Percentiles rank a stretch among this genome's conserved stretches.
These are phyloP conservation scores for Capronia americana DNA, from an alignment of 2,329 filamentous ascomycete species.

Conservation along the genomic window DNA sequence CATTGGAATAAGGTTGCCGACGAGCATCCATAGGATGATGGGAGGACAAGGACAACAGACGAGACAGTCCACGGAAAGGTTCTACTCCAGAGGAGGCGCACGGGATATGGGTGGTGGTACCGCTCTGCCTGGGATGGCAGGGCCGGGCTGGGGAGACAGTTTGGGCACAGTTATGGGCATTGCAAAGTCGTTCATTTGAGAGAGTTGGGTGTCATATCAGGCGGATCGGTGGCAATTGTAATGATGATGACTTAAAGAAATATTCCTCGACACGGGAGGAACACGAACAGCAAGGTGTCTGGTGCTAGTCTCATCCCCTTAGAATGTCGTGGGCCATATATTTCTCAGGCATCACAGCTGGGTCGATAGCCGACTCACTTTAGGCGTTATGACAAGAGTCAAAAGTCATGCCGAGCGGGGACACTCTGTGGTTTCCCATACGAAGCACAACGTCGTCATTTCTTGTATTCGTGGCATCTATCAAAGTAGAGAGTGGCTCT, in stretches of 20 bases:
- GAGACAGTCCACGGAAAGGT: slow-evolving; percentile 41
- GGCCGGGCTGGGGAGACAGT: slow-evolving; percentile 51
- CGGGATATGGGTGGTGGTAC: slow-evolving; percentile 40
- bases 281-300: neutral
- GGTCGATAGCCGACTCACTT: neutral
- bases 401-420: neutral
- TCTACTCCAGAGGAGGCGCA: slow-evolving; percentile 44
- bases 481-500: neutral
- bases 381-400: neutral
- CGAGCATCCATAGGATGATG: slow-evolving; percentile 55
- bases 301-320: neutral
- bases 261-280: neutral
- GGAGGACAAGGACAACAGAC: slow-evolving; percentile 47
- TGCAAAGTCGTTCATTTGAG: slow-evolving; percentile 60
- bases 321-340: neutral
- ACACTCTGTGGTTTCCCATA: no score
- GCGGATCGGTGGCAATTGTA: neutral
- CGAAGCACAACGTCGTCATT: neutral
- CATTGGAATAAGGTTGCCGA: slow-evolving; percentile 79
- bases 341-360: neutral
- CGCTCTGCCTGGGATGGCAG: slow-evolving; percentile 37
- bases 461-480: neutral
- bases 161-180: slow-evolving; percentile 58
- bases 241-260: slow-evolving; percentile 1
- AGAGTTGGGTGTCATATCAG: no score